Evolutionary conservation across 345 rosid genomes (phyloP).

Genomic region (Moricandia moricandioides): DNA sequence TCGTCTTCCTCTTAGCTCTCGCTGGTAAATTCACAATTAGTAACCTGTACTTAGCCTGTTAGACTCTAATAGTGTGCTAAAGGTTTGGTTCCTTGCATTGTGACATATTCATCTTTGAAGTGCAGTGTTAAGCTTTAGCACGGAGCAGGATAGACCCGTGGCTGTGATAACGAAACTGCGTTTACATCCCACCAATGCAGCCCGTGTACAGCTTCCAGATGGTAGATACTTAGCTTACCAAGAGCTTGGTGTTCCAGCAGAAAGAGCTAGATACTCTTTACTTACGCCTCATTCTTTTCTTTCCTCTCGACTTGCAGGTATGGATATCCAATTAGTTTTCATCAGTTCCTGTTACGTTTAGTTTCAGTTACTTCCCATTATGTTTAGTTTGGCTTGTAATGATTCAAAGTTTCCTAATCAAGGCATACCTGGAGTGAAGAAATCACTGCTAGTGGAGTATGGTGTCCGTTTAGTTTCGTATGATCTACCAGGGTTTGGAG

Average conservation of each 20-base stretch:
- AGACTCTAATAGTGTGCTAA: neutral
- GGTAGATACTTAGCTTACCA: conserved; percentile 80
- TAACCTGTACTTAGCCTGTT: too few species aligned
- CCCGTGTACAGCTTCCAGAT: conserved; percentile 71
- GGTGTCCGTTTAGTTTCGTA: conserved; percentile 80
- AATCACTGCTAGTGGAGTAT: conserved; percentile 70
- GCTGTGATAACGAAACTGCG: conserved; percentile 45
- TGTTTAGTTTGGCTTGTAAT: neutral
- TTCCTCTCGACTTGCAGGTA: conserved; percentile 91
- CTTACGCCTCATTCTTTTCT: conserved; percentile 75
- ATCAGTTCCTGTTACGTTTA: neutral
- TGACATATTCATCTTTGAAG: conserved; percentile 7
- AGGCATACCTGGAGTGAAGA: conserved; percentile 83
- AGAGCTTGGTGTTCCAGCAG: conserved; percentile 68
- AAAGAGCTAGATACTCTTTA: conserved; percentile 68
- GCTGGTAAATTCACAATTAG: too few species aligned
- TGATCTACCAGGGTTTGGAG: conserved; percentile 98
- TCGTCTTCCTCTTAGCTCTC: conserved; percentile 66
- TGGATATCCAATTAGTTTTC: conserved; percentile 37
- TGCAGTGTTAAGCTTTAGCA: conserved; percentile 64
- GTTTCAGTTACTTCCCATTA: neutral
- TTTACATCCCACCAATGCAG: conserved; percentile 65
- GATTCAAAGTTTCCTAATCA: neutral
- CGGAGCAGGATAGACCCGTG: conserved; percentile 35
- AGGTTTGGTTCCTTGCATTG: conserved; percentile 9